Conservation (phyloP, 2,329 filamentous ascomycete genomes). For the Raffaelea albimanens region DNA sequence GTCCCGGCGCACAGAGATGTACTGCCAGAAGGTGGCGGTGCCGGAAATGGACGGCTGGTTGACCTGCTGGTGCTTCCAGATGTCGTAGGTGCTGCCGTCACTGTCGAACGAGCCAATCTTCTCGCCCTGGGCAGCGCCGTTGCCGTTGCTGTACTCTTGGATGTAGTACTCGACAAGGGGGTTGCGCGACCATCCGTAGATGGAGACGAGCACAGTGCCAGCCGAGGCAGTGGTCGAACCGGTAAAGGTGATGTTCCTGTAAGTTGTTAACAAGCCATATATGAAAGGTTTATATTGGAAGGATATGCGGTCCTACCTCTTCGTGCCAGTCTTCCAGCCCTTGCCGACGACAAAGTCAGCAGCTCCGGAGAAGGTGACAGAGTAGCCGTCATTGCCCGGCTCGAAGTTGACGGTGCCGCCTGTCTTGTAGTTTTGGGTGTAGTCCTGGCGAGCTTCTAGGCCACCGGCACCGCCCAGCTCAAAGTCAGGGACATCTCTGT, state of each 20-base stretch:
- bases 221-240: slow-evolving; percentile 14
- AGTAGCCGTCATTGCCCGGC: slow-evolving; percentile 23
- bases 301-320: slow-evolving; percentile 25
- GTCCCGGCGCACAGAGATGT: slow-evolving; percentile 37
- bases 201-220: slow-evolving; percentile 19
- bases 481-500: slow-evolving; percentile 14
- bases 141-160: slow-evolving; percentile 12
- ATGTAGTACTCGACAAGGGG: slow-evolving; percentile 15
- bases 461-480: slow-evolving; percentile 13
- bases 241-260: slow-evolving; percentile 20
- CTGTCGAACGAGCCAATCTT: slow-evolving; percentile 20
- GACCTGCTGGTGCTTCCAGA: slow-evolving; percentile 22
- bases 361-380: slow-evolving; percentile 28
- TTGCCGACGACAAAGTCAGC: slow-evolving; percentile 49
- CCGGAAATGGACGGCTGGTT: slow-evolving; percentile 35
- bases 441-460: slow-evolving; percentile 20
- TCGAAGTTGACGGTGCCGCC: slow-evolving; percentile 23
- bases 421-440: slow-evolving; percentile 31
- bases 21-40: slow-evolving; percentile 39
- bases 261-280: neutral
- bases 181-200: slow-evolving; percentile 14
- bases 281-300: neutral
- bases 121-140: slow-evolving; percentile 9
- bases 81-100: slow-evolving; percentile 25
- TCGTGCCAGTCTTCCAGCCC: slow-evolving; percentile 43